Conservation (phyloP, 805 yeast species). For the Saccharomycopsis selenospora region DNA sequence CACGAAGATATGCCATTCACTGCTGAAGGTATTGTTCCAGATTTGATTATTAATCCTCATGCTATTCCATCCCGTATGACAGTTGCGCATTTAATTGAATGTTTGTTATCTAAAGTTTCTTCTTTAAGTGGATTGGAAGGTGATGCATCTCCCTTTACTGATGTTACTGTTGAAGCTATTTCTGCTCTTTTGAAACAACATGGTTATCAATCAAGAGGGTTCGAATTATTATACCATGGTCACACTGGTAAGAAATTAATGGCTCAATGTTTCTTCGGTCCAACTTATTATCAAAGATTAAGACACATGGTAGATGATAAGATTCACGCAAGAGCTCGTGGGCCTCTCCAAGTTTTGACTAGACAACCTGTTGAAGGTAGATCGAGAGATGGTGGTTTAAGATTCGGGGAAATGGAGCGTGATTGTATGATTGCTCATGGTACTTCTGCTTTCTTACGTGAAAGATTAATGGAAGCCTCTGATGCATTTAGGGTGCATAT, state of each 20-base stretch:
- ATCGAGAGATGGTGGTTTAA: constrained; percentile 97
- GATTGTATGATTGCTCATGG: constrained; percentile 99
- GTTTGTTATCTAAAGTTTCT: constrained; percentile 91
- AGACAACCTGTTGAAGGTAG: constrained; percentile 99
- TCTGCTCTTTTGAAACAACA: constrained; percentile 88
- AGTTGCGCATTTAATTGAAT: constrained; percentile 97
- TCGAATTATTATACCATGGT: constrained; percentile 97
- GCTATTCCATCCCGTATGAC: constrained; percentile 99
- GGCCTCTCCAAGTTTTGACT: constrained; percentile 95
- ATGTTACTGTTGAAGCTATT: constrained; percentile 95
- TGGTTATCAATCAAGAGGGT: constrained; percentile 97
- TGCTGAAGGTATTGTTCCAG: constrained; percentile 94
- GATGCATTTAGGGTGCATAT: constrained; percentile 98
- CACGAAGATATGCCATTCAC: constrained; percentile 99
- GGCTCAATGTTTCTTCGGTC: constrained; percentile 99
- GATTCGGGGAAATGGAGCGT: constrained; percentile 99
- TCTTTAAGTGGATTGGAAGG: constrained; percentile 95
- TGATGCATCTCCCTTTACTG: constrained; percentile 98
- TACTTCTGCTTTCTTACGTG: constrained; percentile 96
- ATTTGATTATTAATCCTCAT: constrained; percentile 95
- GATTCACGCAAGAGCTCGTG: constrained; percentile 98
- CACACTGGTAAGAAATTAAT: constrained; percentile 96
- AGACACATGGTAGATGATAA: constrained; percentile 99
- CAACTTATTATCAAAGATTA: constrained; percentile 96
- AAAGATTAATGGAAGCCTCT: constrained; percentile 97